These are phyloP conservation scores for Neckera pumila DNA, from an alignment of 225 moss, liverwort and hornwort genomes.

Conservation along the genomic window DNA sequence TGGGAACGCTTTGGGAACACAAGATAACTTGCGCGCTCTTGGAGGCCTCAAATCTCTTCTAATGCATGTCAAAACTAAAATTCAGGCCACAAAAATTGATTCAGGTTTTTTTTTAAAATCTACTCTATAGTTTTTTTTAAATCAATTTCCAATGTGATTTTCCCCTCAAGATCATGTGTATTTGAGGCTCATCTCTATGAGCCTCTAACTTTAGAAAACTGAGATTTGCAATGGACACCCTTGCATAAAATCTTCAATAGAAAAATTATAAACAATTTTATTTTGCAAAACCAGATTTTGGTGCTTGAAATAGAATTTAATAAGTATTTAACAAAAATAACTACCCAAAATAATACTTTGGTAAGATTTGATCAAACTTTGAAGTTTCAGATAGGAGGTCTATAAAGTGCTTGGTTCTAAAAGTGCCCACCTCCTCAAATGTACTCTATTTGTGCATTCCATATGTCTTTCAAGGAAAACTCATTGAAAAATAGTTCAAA, in stretches of 20 bases:
- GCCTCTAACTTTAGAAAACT: background rate
- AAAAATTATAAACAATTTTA: background rate
- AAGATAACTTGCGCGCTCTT: too few relatives aligned
- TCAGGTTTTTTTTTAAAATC: background rate
- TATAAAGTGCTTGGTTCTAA: too few relatives aligned
- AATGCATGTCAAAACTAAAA: background rate
- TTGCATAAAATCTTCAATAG: background rate
- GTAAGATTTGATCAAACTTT: background rate
- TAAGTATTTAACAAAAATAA: background rate
- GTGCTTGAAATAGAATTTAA: background rate
- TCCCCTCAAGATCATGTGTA: background rate
- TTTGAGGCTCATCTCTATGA: background rate
- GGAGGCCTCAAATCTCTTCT: too few relatives aligned
- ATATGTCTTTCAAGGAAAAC: background rate
- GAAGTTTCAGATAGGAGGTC: background rate
- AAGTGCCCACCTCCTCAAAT: accelerated
- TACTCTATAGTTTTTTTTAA: accelerated
- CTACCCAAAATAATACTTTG: background rate
- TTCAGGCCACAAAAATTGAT: background rate
- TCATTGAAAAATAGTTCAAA: background rate
- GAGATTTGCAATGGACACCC: background rate
- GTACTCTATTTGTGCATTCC: background rate
- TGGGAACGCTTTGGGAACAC: too few relatives aligned
- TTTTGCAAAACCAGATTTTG: background rate
- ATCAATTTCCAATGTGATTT: background rate